Evolutionary conservation across 2,329 filamentous ascomycete species (phyloP), one percentile per base, ranked within the genome.

Genomic region (Pseudogymnoascus sp.): DNA sequence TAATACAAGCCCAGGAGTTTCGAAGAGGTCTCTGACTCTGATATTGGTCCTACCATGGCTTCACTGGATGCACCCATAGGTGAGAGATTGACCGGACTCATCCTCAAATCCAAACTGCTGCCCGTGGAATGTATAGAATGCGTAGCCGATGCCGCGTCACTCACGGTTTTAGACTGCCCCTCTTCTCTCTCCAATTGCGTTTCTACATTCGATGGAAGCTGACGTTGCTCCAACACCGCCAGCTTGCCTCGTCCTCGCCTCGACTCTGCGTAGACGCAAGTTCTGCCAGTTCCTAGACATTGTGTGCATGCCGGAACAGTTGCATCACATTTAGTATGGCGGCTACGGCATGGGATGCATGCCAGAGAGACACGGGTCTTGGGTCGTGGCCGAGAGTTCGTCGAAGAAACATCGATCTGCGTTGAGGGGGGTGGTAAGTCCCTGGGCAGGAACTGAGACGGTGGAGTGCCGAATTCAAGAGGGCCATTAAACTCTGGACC

Each of bases 261-360:
- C 11, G 79, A 81, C 64, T 76, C 76, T 18, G 76, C 72, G 67
- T 80, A 81, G 62, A 73, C 74, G 61, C 78, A 81, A 28, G 75
- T 70, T 62, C 77, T 77, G 25, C 73, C 73, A 47, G 74, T 73
- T 18, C 69, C 67, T 37, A 68, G 66, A 65, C 78, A 79, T 22
- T 77, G 75, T 59, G 67, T 70, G 62, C 77, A 79, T 16, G 66
- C 67, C 28, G 78, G 78, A 61, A 71, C 71, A 47, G 70, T 73
- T 37, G 74, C 77, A 64, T 79, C 78, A 64, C 77, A 81, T 70
- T 77, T 78, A 32, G 78, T 70, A 68, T 75, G 75, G 30, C 72
- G 74, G 61, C 67, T 72, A 58, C 72, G 74, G 60, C 69, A 70
- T 25, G 57, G 57, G 16, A 58, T 58, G 37, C 57, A 58, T 38